Base-by-base conservation (phyloP, 1,284 basidiomycete species). In the Malassezia caprae region DNA sequence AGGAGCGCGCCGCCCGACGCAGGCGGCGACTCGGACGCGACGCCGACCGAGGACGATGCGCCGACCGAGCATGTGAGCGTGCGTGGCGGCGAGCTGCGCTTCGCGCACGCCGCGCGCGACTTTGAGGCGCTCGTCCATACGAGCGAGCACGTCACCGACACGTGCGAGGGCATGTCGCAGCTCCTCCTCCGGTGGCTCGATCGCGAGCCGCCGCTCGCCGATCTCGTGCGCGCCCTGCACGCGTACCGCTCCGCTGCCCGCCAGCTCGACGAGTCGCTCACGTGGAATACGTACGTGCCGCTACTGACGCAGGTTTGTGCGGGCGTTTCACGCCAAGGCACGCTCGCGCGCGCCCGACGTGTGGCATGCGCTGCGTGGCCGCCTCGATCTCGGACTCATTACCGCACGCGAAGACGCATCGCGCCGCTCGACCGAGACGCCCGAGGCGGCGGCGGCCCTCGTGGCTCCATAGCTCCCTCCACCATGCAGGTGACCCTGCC, bases 141-240 rank as follows among this genome's bases (percentile, higher is more conserved):
- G 17, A 58, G 56, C 23, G 56, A 63, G 26, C 60, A 55, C 31
- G 56, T 68, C 27, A 61, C 63, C 2, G 48, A 58, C 11, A 55
- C 59, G 3, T 61, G 62, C 49, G 43, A 54, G 8, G 56, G 48
- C 26, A 62, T 68, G 47, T 46, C 60, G n/a, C 44, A 48, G 1
- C 62, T 60, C 2, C 58, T 68, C 50, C 41, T 55, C 27, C 37
- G 37, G 4, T 39, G 37, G 37, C 19, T 39, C 17, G 43, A 51
- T n/a, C 49, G 62, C 2, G 31, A 27, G 6, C 37, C 61, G 21
- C 56, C 57, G 26, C 35, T 47, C 34, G 52, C 30, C 42, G 51
- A 48, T 23, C 13, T 62, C 15, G 15, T 37, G n/a, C 40, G 15
- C 6, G 31, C 41, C 2, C 23, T 55, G 40, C 41, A 39, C 24